These are phyloP conservation scores for Gossypium raimondii DNA, from an alignment of 345 rosid genomes.

Conservation along the genomic window DNA sequence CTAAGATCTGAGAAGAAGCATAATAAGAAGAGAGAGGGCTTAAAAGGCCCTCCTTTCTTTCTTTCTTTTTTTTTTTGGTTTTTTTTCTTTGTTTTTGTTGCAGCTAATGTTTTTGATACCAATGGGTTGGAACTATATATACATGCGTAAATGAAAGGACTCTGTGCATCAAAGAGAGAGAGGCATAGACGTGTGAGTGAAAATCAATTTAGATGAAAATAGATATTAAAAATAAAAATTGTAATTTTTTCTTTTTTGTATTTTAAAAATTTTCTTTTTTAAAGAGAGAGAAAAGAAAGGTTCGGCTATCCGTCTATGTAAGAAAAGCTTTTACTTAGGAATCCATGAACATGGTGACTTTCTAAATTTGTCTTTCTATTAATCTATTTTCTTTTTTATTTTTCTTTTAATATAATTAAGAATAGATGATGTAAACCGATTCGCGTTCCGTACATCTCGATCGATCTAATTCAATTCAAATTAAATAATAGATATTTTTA, in stretches of 20 bases:
- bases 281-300: neutral
- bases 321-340: constrained; percentile 21
- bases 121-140: constrained; percentile 6
- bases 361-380: constrained; percentile 1
- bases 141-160: neutral
- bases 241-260: too few species aligned
- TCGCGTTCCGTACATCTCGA: neutral
- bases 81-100: constrained; percentile 7
- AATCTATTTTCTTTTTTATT: too few species aligned
- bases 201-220: constrained; percentile 19
- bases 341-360: constrained; percentile 31
- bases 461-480: neutral
- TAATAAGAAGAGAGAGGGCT: constrained; percentile 36
- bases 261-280: neutral
- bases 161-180: constrained; percentile 25
- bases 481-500: too few species aligned
- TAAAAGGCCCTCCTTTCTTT: constrained; percentile 20
- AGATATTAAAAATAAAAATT: neutral
- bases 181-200: constrained; percentile 14
- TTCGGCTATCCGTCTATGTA: constrained; percentile 23
- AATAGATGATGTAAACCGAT: neutral
- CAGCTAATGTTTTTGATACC: constrained; percentile 19
- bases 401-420: neutral
- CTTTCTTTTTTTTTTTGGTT: constrained; percentile 9
- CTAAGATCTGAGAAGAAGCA: constrained; percentile 42